A percentile compares a stretch with the other conserved stretches of the same genome.
Conservation (phyloP, 208 protist genomes). For the Kentomonas sorsogonicus region DNA sequence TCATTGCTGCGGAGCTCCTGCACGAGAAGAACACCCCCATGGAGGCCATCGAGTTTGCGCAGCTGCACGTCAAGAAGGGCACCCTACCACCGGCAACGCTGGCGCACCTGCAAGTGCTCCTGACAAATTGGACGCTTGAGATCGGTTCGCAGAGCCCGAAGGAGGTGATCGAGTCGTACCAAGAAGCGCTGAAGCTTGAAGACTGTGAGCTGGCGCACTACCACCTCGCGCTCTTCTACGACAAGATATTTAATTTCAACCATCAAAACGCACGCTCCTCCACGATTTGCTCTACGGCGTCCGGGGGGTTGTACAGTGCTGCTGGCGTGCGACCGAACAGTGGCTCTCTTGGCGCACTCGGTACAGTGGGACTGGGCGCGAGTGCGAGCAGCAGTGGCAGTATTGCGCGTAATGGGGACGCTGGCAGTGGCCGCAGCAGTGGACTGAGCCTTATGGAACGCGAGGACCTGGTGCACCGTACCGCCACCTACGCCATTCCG, state of each 20-base stretch:
- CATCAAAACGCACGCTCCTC: conserved; percentile 3
- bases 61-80: conserved; percentile 24
- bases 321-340: no score
- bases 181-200: conserved; percentile 51
- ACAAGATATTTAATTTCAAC: conserved; percentile 55
- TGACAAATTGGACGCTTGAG: conserved; percentile 75
- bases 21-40: conserved; percentile 71
- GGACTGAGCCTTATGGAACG: conserved; percentile 1
- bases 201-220: conserved; percentile 88
- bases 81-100: conserved; percentile 26
- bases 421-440: no score
- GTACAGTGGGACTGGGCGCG: background rate
- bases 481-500: conserved; percentile 13
- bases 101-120: conserved; percentile 66
- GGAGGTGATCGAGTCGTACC: conserved; percentile 81
- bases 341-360: background rate
- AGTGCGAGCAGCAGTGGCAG: background rate
- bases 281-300: conserved; percentile 15
- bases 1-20: conserved; percentile 82
- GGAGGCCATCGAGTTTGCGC: conserved; percentile 79
- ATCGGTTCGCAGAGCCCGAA: conserved; percentile 62
- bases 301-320: conserved; percentile 13
- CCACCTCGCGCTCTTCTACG: conserved; percentile 91
- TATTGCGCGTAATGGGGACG: no score
- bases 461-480: conserved; percentile 25